phyloP scores from a whole-genome alignment of 1,284 basidiomycete genomes.

The Ustilago loliicola region DNA sequence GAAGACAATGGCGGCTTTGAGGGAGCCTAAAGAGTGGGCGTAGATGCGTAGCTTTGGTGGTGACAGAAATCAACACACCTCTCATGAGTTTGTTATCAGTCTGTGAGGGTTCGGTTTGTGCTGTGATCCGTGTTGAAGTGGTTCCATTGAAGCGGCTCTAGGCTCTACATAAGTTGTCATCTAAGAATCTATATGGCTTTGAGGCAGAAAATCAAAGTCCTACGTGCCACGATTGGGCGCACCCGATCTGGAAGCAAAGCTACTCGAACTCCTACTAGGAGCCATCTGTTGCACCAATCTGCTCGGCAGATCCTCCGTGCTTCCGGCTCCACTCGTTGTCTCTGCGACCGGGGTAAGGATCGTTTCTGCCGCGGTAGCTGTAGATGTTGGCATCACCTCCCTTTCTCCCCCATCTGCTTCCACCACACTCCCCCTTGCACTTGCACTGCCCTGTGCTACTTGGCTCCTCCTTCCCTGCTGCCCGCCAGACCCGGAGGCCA shows the following conservation, averaged over 20 bases:
- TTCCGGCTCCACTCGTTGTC: not conserved
- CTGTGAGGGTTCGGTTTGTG: not conserved
- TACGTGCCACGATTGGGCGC: not conserved
- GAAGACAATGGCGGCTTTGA: conserved; percentile 53
- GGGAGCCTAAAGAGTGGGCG: conserved; percentile 61
- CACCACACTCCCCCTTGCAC: not conserved
- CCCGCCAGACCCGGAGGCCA: not conserved
- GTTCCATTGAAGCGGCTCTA: not conserved
- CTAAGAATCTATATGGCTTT: no score
- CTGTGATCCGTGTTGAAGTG: not conserved
- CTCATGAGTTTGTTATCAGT: not conserved
- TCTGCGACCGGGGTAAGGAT: conserved; percentile 30
- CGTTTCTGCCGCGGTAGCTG: conserved; percentile 31
- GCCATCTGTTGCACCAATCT: conserved; percentile 19
- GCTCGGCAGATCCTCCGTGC: conserved; percentile 5
- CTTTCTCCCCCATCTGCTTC: not conserved
- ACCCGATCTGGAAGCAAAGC: not conserved
- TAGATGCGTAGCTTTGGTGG: not conserved
- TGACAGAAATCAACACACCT: not conserved
- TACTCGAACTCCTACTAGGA: conserved; percentile 4
- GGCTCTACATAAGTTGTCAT: not conserved
- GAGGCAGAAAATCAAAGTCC: not conserved
- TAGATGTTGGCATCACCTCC: not conserved
- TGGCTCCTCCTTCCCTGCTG: conserved; percentile 1
- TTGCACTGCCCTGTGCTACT: not conserved